Percentiles rank a stretch among this genome's conserved stretches.
These are phyloP conservation scores for Peribolospora kevripleyi DNA, from an alignment of 768 basidiomycete genomes.

Conservation along the genomic window DNA sequence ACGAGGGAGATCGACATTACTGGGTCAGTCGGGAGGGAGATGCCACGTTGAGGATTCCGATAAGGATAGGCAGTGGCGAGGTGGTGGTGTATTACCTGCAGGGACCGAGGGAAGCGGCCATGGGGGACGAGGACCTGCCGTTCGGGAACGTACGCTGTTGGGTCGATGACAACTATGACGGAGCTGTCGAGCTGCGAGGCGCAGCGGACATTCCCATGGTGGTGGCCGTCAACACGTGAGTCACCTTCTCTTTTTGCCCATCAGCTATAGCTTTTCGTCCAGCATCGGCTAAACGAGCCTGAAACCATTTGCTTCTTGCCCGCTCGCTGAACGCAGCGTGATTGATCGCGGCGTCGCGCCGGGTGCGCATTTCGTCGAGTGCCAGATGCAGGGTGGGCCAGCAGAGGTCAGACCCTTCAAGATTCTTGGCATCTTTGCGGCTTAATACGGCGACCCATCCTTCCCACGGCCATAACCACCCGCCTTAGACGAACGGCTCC, in stretches of 20 bases:
- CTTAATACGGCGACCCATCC: conserved; percentile 20
- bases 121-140: conserved; percentile 21
- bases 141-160: conserved; percentile 64
- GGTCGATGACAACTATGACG: conserved; percentile 85
- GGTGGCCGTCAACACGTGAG: conserved; percentile 39
- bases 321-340: conserved; percentile 35
- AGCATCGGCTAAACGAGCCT: background rate
- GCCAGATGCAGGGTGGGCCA: conserved; percentile 65
- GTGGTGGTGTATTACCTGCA: conserved; percentile 72
- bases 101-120: conserved; percentile 36
- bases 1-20: conserved; percentile 45
- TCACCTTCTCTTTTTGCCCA: conserved; percentile 10
- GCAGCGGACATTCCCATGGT: conserved; percentile 32
- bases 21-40: conserved; percentile 77
- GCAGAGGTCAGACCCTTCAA: conserved; percentile 64
- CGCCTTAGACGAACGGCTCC: too few species aligned
- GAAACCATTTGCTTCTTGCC: background rate
- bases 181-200: conserved; percentile 46
- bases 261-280: background rate
- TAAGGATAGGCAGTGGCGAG: conserved; percentile 68
- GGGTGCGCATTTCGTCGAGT: conserved; percentile 86
- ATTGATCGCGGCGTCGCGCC: conserved; percentile 68
- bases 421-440: conserved; percentile 70
- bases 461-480: too few species aligned
- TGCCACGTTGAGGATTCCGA: conserved; percentile 55